Conservation (phyloP, 2,329 filamentous ascomycete genomes). For the Fusarium acutatum region DNA sequence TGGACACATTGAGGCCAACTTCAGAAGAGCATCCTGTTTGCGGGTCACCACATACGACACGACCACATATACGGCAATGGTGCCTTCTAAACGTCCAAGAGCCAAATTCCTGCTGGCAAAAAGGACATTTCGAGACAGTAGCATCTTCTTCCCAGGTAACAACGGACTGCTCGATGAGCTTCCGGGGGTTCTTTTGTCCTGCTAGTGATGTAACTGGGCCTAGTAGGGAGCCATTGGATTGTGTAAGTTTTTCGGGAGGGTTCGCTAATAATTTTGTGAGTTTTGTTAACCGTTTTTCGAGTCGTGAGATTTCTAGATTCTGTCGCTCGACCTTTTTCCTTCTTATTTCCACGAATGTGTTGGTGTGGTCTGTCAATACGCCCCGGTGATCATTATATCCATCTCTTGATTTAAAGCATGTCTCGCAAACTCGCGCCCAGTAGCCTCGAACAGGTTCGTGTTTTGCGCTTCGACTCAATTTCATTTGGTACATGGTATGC, state of each 20-base stretch:
- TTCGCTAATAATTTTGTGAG: conserved; percentile 85
- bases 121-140: conserved; percentile 82
- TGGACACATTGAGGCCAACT: conserved; percentile 79
- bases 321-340: conserved; percentile 83
- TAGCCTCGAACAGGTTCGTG: conserved; percentile 90
- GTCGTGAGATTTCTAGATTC: conserved; percentile 84
- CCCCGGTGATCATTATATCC: conserved; percentile 93
- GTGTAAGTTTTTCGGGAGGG: conserved; percentile 71
- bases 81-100: conserved; percentile 92
- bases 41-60: conserved; percentile 90
- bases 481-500: conserved; percentile 99
- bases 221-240: conserved; percentile 61
- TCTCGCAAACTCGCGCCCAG: conserved; percentile 97
- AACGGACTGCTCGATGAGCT: conserved; percentile 86
- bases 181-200: conserved; percentile 78
- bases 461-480: conserved; percentile 85
- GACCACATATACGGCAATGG: conserved; percentile 92
- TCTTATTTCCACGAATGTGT: conserved; percentile 74
- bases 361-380: conserved; percentile 74
- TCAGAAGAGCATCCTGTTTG: conserved; percentile 86
- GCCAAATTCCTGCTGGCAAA: conserved; percentile 95
- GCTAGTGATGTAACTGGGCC: conserved; percentile 69
- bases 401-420: conserved; percentile 96
- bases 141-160: conserved; percentile 96
- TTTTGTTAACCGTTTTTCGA: conserved; percentile 92